phyloP scores from a whole-genome alignment of 208 protist genomes.

The Acanthamoeba sp. region DNA sequence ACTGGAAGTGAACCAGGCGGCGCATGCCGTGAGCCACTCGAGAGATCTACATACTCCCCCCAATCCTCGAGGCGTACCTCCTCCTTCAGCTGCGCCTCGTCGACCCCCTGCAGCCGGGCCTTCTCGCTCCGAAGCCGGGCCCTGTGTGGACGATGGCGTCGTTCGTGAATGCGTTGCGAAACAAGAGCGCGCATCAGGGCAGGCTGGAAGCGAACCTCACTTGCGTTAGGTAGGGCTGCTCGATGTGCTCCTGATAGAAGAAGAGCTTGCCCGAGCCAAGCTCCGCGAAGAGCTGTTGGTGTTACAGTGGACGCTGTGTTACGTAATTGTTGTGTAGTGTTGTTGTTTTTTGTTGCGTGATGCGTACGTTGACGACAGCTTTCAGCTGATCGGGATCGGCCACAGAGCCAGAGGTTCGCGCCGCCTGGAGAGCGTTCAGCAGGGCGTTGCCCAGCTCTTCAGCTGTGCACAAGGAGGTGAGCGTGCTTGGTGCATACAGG shows the following conservation, averaged over 20 bases:
- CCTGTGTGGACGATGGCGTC: neutral
- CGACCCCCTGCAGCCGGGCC: neutral
- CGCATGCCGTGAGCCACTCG: no score
- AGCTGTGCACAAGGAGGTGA: neutral
- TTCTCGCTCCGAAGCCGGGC: neutral
- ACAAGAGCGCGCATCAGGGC: no score
- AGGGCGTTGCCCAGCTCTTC: neutral
- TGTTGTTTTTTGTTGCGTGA: no score
- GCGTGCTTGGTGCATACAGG: neutral
- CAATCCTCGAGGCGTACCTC: no score
- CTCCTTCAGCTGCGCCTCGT: neutral
- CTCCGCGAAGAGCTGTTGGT: neutral
- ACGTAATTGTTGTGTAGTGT: no score
- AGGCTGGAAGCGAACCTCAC: neutral
- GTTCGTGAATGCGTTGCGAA: neutral
- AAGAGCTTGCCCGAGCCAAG: neutral
- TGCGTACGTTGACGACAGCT: neutral
- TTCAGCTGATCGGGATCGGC: neutral
- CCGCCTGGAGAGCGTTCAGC: neutral
- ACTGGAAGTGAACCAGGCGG: neutral
- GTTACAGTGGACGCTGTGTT: no score
- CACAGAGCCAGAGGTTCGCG: neutral
- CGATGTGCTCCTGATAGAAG: neutral
- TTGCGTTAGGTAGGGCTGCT: neutral
- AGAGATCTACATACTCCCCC: no score